Base-by-base conservation (phyloP, 805 yeast species). In the Candida schatavii region DNA sequence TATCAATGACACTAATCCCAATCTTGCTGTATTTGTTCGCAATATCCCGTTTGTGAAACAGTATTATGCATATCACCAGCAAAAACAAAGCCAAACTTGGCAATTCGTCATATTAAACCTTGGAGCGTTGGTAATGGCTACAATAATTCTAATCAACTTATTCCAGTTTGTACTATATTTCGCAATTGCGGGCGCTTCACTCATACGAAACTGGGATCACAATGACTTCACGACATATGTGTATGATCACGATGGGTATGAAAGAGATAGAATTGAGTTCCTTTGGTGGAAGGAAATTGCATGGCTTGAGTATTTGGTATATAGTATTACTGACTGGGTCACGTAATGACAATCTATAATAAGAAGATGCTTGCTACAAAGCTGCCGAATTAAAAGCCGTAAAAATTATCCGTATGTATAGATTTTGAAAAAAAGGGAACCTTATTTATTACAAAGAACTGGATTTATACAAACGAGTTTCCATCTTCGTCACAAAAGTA, bases 241-340 rank as follows among this genome's bases (percentile, higher is more conserved):
- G 27, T 23, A 50, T 34, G 43, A 42, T 11, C 15, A 35, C 33
- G 34, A 41, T 25, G 45, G 47, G 31, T 42, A 39, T 19, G 32
- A 33, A 30, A 41, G 18, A 21, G 39, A 37, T 15, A 11, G n/a
- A 4, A 33, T 46, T 1, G 33, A 49, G 6, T 44, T 60, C 30
- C 53, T 35, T 7, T 61, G 66, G 65, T 62, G 68, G 68, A 55
- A 51, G 42, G 61, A 60, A 37, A 49, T 62, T 2, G 59, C 51
- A 37, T 59, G 63, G 62, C 26, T 64, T 11, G 69, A 64, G 43
- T 57, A 56, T 42, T 37, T 52, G 21, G 45, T 62, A 9, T 61
- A 59, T 41, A 44, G 35, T n/a, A n/a, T 51, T 19, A 41, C 41
- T 14, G 57, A 50, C 20, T 53, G 52, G 52, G 23, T 41, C 25